These are phyloP conservation scores for Marchantia polymorpha DNA, from an alignment of 225 moss, liverwort and hornwort species.

Conservation along the genomic window DNA sequence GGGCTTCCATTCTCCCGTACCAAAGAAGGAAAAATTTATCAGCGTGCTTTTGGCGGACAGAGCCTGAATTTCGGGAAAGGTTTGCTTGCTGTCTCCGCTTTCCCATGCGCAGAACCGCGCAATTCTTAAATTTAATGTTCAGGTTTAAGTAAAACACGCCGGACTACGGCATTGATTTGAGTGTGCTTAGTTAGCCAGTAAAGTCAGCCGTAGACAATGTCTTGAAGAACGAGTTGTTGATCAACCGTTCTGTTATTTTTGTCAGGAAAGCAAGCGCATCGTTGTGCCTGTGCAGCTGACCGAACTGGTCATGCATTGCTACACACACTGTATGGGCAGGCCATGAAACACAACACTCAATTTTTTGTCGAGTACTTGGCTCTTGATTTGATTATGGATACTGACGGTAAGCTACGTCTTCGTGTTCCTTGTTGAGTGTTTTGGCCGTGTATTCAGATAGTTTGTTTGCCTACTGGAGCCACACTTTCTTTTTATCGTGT, in stretches of 20 bases:
- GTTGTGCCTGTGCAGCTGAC: constrained; percentile 98
- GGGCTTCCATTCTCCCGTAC: constrained; percentile 96
- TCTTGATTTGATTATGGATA: constrained; percentile 89
- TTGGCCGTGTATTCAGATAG: not conserved
- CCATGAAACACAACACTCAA: constrained; percentile 98
- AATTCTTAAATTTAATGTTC: too few species aligned
- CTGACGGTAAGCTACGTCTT: constrained; percentile 43
- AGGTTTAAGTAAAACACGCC: too few species aligned
- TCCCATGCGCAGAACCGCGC: not conserved
- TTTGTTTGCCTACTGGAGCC: not conserved
- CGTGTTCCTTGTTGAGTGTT: not conserved
- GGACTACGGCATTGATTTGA: not conserved
- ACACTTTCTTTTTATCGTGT: not conserved
- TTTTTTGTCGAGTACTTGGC: constrained; percentile 97
- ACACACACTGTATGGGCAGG: constrained; percentile 96
- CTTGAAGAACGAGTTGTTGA: too few species aligned
- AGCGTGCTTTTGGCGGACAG: constrained; percentile 96
- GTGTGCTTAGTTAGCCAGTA: too few species aligned
- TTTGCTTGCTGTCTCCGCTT: not conserved
- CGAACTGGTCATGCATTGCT: constrained; percentile 95
- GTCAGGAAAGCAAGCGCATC: constrained; percentile 89
- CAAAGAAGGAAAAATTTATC: constrained; percentile 88
- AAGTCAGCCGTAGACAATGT: too few species aligned
- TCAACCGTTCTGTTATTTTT: not conserved
- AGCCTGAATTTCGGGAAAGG: constrained; percentile 97